Percentiles rank a stretch among this genome's conserved stretches.
Conservation (phyloP, 352 stramenopile species). For the Phytopythium kandeliae region DNA sequence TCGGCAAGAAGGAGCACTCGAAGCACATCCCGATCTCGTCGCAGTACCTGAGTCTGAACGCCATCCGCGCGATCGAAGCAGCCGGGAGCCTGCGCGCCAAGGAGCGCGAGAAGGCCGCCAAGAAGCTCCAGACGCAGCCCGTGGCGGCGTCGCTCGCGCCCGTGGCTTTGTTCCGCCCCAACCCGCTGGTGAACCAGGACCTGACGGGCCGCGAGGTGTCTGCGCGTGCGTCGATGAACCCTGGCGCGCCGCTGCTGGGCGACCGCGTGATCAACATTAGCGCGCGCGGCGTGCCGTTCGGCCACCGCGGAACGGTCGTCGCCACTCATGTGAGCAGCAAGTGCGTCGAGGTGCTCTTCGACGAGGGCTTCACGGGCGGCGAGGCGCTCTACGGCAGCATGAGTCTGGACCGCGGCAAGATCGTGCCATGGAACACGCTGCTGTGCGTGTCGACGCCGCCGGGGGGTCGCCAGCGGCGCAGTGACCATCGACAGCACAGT, state of each 20-base stretch:
- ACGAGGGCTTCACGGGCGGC: constrained; percentile 96
- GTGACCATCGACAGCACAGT: constrained; percentile 7
- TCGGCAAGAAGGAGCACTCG: constrained; percentile 79
- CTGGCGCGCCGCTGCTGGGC: constrained; percentile 86
- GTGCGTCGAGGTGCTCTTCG: constrained; percentile 98
- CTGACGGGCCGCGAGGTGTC: constrained; percentile 67
- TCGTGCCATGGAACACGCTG: constrained; percentile 91
- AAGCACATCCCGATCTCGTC: constrained; percentile 92
- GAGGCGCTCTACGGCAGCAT: constrained; percentile 93
- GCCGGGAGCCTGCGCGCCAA: constrained; percentile 58
- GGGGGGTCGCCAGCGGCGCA: constrained; percentile 7
- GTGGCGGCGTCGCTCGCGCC: constrained; percentile 37
- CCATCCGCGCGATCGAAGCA: constrained; percentile 91
- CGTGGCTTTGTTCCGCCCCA: constrained; percentile 65
- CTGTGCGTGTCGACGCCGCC: constrained; percentile 61
- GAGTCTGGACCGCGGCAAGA: constrained; percentile 93
- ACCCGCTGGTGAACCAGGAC: constrained; percentile 74
- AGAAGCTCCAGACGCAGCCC: constrained; percentile 24
- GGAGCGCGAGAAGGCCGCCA: constrained; percentile 46
- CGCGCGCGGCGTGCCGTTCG: constrained; percentile 94
- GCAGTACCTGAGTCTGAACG: constrained; percentile 89
- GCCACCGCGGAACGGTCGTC: constrained; percentile 96
- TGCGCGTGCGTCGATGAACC: constrained; percentile 47
- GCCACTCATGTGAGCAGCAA: constrained; percentile 94
- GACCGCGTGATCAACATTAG: constrained; percentile 98